Conservation (phyloP, 129 eudicot genomes). For the Flaveria robusta region DNA sequence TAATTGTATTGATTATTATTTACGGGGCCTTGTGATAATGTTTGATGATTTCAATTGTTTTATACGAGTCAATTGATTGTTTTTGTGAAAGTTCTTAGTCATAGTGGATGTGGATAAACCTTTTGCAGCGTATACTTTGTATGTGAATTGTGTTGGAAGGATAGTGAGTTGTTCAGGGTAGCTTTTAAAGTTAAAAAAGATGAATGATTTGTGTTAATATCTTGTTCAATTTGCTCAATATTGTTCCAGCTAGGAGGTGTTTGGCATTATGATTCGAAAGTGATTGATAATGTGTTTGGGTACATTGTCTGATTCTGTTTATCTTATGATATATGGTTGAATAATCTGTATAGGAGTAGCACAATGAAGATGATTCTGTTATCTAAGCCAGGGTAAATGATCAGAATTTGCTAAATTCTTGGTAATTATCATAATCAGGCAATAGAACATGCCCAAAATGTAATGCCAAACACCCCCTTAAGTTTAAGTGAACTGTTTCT, state of each 20-base stretch:
- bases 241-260: not conserved
- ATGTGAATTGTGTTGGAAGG: too few species aligned
- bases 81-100: too few species aligned
- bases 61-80: not conserved
- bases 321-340: not conserved
- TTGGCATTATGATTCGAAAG: not conserved
- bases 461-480: not conserved
- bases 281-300: not conserved
- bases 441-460: not conserved
- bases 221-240: too few species aligned
- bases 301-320: constrained; percentile 1
- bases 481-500: not conserved
- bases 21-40: constrained; percentile 8
- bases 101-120: too few species aligned
- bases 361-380: not conserved
- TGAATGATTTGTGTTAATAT: too few species aligned
- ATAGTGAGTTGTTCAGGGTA: too few species aligned
- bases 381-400: not conserved
- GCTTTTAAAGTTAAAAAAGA: too few species aligned
- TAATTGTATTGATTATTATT: constrained; percentile 15
- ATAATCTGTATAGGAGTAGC: not conserved
- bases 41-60: not conserved
- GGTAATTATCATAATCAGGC: not conserved
- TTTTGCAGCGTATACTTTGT: too few species aligned
- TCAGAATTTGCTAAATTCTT: not conserved